Evolutionary conservation across 2,329 filamentous ascomycete species (phyloP).

Genomic region (Hymenoscyphus fructigenus): DNA sequence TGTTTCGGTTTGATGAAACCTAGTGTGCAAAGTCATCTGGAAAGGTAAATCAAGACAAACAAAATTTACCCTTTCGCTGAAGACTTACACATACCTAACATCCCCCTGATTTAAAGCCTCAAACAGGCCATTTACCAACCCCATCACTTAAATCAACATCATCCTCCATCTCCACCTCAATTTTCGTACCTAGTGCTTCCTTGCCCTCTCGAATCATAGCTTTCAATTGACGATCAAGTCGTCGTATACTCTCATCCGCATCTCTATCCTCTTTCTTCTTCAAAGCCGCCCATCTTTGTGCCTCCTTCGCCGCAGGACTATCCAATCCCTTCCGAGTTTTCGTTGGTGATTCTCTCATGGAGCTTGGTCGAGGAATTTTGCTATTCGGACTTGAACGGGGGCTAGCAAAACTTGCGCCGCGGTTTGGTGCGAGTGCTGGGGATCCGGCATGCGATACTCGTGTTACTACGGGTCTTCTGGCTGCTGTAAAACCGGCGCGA

Average conservation of each 20-base stretch:
- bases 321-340: slow-evolving; percentile 13
- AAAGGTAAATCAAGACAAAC: too few species aligned
- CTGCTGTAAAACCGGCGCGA: slow-evolving; percentile 26
- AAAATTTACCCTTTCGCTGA: too few species aligned
- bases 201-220: slow-evolving; percentile 88
- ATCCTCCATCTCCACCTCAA: slow-evolving; percentile 32
- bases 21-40: too few species aligned
- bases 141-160: slow-evolving; percentile 16
- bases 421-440: slow-evolving; percentile 41
- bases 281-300: slow-evolving; percentile 70
- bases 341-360: not conserved
- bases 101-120: too few species aligned
- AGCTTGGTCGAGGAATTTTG: slow-evolving; percentile 26
- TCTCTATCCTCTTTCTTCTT: slow-evolving; percentile 72
- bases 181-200: slow-evolving; percentile 74
- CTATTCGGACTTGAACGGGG: slow-evolving; percentile 43
- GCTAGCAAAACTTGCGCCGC: slow-evolving; percentile 55
- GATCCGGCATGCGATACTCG: slow-evolving; percentile 49
- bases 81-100: too few species aligned
- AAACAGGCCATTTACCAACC: too few species aligned
- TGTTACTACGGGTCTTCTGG: slow-evolving; percentile 36
- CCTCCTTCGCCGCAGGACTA: slow-evolving; percentile 55
- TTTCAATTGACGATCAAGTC: slow-evolving; percentile 75
- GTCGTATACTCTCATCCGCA: slow-evolving; percentile 74
- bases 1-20: too few species aligned